Conservation (phyloP, 495 filamentous ascomycete species). For the Elasticomyces elasticus region DNA sequence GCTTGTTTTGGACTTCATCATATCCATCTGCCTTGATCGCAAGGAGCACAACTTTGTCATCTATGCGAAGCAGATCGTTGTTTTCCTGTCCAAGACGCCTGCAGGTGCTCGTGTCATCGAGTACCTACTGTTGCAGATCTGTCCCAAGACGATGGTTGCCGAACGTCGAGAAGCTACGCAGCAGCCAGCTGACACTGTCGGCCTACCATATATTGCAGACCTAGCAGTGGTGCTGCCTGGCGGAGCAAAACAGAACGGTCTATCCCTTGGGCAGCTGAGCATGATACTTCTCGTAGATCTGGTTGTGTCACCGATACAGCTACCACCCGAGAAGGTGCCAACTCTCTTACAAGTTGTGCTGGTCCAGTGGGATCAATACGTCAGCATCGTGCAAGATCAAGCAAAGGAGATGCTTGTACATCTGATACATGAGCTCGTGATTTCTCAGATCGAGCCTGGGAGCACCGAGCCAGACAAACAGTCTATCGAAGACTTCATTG, state of each 20-base stretch:
- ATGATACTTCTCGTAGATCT: constrained; percentile 92
- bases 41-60: constrained; percentile 96
- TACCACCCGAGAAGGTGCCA: constrained; percentile 66
- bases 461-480: constrained; percentile 54
- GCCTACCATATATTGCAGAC: constrained; percentile 82
- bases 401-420: constrained; percentile 96
- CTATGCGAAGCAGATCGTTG: constrained; percentile 93
- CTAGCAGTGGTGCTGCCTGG: constrained; percentile 68
- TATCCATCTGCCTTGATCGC: constrained; percentile 79
- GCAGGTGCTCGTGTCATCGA: constrained; percentile 89
- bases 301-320: constrained; percentile 81
- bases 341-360: constrained; percentile 82
- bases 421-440: constrained; percentile 90
- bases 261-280: constrained; percentile 85
- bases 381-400: constrained; percentile 88
- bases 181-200: constrained; percentile 61
- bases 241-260: constrained; percentile 72
- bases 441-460: constrained; percentile 76
- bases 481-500: constrained; percentile 78
- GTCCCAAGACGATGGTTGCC: constrained; percentile 80
- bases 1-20: constrained; percentile 90
- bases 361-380: constrained; percentile 95
- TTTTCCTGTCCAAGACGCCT: constrained; percentile 84
- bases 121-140: constrained; percentile 80
- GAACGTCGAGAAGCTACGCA: constrained; percentile 57